Evolutionary conservation across 257 asterid species (phyloP), one percentile per base, ranked within the genome.

Genomic region (Solanum chmielewskii): DNA sequence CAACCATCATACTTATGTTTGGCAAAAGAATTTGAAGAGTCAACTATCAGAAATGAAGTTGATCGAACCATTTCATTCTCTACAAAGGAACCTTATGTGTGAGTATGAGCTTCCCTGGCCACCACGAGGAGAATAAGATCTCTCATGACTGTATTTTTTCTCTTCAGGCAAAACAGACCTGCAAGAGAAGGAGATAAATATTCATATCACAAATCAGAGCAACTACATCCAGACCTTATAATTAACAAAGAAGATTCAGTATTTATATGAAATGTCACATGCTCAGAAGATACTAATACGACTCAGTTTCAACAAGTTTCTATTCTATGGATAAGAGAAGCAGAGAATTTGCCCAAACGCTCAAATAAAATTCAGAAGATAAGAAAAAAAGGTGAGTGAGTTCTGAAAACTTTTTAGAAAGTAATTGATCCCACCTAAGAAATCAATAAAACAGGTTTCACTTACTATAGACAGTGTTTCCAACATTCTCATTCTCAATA

Each of bases 141-240:
- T 92, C 87, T 94, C 98, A 37, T 94, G 89, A 77, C 94, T 91
- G 88, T 93, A 93, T 90, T 98, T 88, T 74, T 74, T 93, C 88
- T 90, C 98, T 16, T 84, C 89, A 0, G 98, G 99, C 1, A 98
- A 94, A 59, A 88, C 60, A 23, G 98, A 94, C 94, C 99, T 96
- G 92, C 39, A 86, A 85, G 35, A 71, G 69, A 10, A 80, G 69
- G 68, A 49, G 69, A 47, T 6, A 47, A 4, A 47, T 47, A 47
- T 35, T 41, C 33, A 25, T 21, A 74, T 25, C 37, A 29, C 9
- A 11, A 44, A 45, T 45, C n/a, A 47, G 64, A 45, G 41, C 41
- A 78, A 78, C 41, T 44, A 29, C 64, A 78, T 78, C 18, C 15
- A 11, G 41, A 45, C 14, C 41, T 44, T 14, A 44, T 45, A 78